Conservation (phyloP, 1,284 basidiomycete species). For the Microbotryum violaceum region DNA sequence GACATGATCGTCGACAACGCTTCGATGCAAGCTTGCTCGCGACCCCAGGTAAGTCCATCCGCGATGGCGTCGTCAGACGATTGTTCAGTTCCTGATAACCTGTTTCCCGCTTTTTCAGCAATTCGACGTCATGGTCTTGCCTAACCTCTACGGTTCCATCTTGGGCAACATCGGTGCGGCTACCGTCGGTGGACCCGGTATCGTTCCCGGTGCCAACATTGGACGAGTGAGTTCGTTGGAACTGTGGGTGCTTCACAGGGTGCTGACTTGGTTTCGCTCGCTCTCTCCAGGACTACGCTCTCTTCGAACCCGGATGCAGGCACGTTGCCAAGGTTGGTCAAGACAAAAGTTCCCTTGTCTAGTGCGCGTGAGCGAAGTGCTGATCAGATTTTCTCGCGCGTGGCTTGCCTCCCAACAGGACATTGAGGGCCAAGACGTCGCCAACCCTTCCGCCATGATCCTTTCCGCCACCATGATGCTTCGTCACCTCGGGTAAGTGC, state of each 20-base stretch:
- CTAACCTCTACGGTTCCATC: slow-evolving; percentile 80
- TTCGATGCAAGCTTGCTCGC: slow-evolving; percentile 32
- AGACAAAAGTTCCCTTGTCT: slow-evolving; percentile 51
- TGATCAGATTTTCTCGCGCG: background rate
- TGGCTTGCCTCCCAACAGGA: slow-evolving; percentile 17
- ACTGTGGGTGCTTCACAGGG: background rate
- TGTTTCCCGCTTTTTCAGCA: slow-evolving; percentile 80
- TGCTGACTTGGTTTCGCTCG: slow-evolving; percentile 6
- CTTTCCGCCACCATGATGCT: slow-evolving; percentile 98
- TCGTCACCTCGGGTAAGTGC: slow-evolving; percentile 76
- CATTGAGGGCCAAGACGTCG: slow-evolving; percentile 42
- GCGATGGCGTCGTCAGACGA: background rate
- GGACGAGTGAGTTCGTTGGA: slow-evolving; percentile 58
- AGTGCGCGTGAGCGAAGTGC: background rate
- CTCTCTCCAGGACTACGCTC: slow-evolving; percentile 70
- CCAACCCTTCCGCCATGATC: slow-evolving; percentile 98
- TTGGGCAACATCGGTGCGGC: slow-evolving; percentile 98
- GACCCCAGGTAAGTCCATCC: slow-evolving; percentile 4
- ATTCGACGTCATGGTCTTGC: slow-evolving; percentile 99
- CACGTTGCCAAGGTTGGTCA: slow-evolving; percentile 80
- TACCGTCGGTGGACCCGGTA: slow-evolving; percentile 93
- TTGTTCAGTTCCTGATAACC: too few relatives aligned
- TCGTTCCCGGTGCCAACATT: slow-evolving; percentile 97
- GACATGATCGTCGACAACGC: slow-evolving; percentile 71
- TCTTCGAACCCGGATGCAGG: slow-evolving; percentile 98